These are phyloP conservation scores for Parmelia sp. DNA, from an alignment of 495 filamentous ascomycete species.

Conservation along the genomic window DNA sequence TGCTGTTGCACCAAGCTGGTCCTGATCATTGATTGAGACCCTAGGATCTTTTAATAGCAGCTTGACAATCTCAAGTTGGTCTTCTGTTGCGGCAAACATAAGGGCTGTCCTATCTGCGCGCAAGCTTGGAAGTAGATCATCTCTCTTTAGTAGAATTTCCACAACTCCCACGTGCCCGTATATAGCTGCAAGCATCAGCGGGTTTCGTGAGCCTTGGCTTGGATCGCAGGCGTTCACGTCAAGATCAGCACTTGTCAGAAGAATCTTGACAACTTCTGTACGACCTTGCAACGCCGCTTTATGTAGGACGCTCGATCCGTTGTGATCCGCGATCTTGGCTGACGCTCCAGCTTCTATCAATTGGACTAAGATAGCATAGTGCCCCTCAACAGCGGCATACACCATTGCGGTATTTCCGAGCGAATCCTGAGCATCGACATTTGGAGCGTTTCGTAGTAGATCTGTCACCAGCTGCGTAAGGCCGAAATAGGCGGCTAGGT, in stretches of 20 bases:
- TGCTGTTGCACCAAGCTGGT: background rate
- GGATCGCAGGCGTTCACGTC: constrained; percentile 15
- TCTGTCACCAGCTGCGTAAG: constrained; percentile 13
- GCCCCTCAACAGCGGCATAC: constrained; percentile 26
- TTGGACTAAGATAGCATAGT: constrained; percentile 18
- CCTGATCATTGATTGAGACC: constrained; percentile 9
- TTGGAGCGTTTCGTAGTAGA: constrained; percentile 6
- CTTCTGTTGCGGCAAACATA: constrained; percentile 14
- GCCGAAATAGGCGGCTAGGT: constrained; percentile 25
- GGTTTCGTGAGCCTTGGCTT: constrained; percentile 7
- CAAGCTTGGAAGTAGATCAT: constrained; percentile 15
- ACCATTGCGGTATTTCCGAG: constrained; percentile 26
- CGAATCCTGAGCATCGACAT: constrained; percentile 18
- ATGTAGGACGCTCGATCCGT: constrained; percentile 16
- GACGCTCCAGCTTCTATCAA: constrained; percentile 17
- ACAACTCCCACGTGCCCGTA: constrained; percentile 5
- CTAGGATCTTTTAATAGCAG: constrained; percentile 11
- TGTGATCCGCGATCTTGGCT: constrained; percentile 5
- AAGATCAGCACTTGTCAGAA: constrained; percentile 11
- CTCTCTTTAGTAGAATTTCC: constrained; percentile 9
- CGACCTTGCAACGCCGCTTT: constrained; percentile 9
- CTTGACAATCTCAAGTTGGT: constrained; percentile 3
- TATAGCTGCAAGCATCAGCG: constrained; percentile 20
- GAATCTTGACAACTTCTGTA: constrained; percentile 1
- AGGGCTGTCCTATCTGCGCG: constrained; percentile 15